Evolutionary conservation across 768 basidiomycete genomes (phyloP).

Genomic region (Lentinula lateritia): DNA sequence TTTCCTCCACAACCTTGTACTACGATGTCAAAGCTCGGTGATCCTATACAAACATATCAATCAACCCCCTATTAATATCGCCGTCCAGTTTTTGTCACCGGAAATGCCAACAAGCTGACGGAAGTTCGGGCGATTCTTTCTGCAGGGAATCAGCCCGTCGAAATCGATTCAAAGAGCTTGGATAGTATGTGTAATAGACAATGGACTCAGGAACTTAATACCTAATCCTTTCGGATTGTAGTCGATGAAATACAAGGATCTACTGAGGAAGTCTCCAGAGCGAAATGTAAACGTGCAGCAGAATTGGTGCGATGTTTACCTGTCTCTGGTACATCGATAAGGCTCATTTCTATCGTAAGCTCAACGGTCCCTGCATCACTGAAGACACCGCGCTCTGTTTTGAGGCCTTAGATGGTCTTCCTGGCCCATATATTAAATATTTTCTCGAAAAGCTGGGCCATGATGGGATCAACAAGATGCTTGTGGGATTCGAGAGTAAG

Average conservation of each 20-base stretch:
- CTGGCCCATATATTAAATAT: constrained; percentile 96
- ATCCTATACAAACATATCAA: background rate
- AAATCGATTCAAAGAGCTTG: constrained; percentile 71
- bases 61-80: background rate
- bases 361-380: constrained; percentile 52
- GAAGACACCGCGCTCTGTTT: constrained; percentile 96
- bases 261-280: constrained; percentile 82
- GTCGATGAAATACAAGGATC: constrained; percentile 95
- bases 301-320: constrained; percentile 50
- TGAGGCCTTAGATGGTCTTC: constrained; percentile 82
- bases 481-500: constrained; percentile 69
- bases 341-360: constrained; percentile 18
- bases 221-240: constrained; percentile 20
- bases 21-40: background rate
- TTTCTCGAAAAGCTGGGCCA: constrained; percentile 83
- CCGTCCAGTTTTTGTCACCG: constrained; percentile 84
- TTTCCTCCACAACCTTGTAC: background rate
- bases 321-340: background rate
- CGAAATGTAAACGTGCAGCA: constrained; percentile 83
- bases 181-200: constrained; percentile 60
- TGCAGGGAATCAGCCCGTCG: constrained; percentile 56
- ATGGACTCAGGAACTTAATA: background rate
- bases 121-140: constrained; percentile 85
- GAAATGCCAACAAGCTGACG: constrained; percentile 86
- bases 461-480: constrained; percentile 83